phyloP scores from a whole-genome alignment of 805 yeast species.

The Metschnikowia kofuensis region DNA sequence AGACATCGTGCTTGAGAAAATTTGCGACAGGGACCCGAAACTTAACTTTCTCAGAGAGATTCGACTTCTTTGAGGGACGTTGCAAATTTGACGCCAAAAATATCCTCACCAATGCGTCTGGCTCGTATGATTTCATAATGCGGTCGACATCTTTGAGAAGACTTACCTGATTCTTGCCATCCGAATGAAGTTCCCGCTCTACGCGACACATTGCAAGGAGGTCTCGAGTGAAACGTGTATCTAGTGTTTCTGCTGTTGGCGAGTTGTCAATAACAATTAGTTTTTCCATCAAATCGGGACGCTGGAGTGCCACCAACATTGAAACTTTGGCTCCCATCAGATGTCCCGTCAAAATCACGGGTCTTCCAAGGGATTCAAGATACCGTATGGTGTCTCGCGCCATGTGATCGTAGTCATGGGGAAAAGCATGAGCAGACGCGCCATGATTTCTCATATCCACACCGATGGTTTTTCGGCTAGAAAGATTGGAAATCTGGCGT shows the following conservation, averaged over 20 bases:
- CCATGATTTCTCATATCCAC: slow-evolving; percentile 61
- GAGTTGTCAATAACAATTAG: slow-evolving; percentile 50
- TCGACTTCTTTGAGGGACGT: slow-evolving; percentile 6
- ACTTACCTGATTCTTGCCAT: slow-evolving; percentile 15
- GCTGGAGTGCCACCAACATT: slow-evolving; percentile 41
- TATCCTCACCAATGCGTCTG: slow-evolving; percentile 26
- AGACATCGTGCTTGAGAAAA: slow-evolving; percentile 12
- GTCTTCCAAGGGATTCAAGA: slow-evolving; percentile 22
- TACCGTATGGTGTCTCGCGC: slow-evolving; percentile 41
- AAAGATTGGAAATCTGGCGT: slow-evolving; percentile 27
- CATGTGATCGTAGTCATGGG: slow-evolving; percentile 44
- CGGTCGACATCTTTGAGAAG: slow-evolving; percentile 18
- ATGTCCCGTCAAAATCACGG: slow-evolving; percentile 43
- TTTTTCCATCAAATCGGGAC: slow-evolving; percentile 38
- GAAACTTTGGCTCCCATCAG: slow-evolving; percentile 64
- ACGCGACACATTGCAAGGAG: slow-evolving; percentile 40
- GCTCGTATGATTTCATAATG: slow-evolving; percentile 24
- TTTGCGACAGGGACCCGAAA: slow-evolving; percentile 17
- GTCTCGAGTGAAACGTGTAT: slow-evolving; percentile 30
- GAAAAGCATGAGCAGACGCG: slow-evolving; percentile 39
- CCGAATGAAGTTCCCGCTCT: slow-evolving; percentile 17
- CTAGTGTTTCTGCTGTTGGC: slow-evolving; percentile 39
- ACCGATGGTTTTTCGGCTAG: slow-evolving; percentile 36
- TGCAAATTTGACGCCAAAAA: slow-evolving; percentile 40
- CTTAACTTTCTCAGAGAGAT: slow-evolving; percentile 18